Percentiles rank a stretch among this genome's conserved stretches.
Conservation (phyloP, 495 filamentous ascomycete genomes). For the Terfezia claveryi region DNA sequence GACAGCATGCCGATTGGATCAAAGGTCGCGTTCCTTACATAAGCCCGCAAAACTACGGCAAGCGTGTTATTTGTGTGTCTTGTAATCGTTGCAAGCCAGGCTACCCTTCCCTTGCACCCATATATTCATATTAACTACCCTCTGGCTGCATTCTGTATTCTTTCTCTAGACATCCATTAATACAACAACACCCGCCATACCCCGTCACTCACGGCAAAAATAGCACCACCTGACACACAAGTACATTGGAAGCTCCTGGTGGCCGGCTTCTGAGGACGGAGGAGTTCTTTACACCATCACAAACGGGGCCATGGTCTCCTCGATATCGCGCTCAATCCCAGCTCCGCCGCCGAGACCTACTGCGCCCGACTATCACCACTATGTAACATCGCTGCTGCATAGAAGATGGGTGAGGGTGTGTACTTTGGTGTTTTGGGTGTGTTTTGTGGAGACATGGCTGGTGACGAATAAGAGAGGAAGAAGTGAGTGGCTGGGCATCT, state of each 20-base stretch:
- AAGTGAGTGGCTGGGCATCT: conserved; percentile 3
- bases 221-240: too few relatives aligned
- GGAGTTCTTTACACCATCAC: background rate
- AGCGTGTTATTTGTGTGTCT: too few relatives aligned
- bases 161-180: too few relatives aligned
- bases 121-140: too few relatives aligned
- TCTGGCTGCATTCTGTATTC: too few relatives aligned
- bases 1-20: background rate
- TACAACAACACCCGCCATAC: too few relatives aligned
- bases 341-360: conserved; percentile 8
- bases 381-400: conserved; percentile 74
- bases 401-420: conserved; percentile 61
- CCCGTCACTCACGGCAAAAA: too few relatives aligned
- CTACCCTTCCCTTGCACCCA: too few relatives aligned
- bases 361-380: conserved; percentile 52
- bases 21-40: too few relatives aligned
- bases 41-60: too few relatives aligned
- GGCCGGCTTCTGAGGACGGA: background rate
- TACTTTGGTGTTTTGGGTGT: conserved; percentile 37
- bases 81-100: too few relatives aligned
- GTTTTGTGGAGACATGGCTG: conserved; percentile 50
- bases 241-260: too few relatives aligned
- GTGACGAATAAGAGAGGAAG: conserved; percentile 29
- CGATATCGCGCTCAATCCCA: conserved; percentile 18
- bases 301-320: conserved; percentile 11